Evolutionary conservation across 306 rosid genomes (phyloP).

Genomic region (Herpetospermum pedunculosum): DNA sequence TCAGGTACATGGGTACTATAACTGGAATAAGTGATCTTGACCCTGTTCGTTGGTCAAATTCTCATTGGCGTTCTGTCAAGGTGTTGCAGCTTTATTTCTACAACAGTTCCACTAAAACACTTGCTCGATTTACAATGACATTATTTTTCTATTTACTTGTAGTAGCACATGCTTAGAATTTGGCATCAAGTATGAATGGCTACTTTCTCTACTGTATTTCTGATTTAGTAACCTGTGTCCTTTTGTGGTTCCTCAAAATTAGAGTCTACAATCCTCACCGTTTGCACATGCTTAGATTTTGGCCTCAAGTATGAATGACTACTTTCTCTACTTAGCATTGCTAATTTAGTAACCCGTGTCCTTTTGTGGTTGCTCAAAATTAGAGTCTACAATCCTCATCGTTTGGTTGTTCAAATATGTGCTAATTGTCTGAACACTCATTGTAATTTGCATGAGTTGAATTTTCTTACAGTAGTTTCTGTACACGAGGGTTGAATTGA

Average conservation of each 20-base stretch:
- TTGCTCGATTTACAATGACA: not conserved
- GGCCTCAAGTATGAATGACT: not conserved
- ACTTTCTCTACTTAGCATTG: not conserved
- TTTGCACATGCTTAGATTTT: not conserved
- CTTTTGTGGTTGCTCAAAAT: not conserved
- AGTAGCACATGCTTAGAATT: not conserved
- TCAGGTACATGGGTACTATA: conserved; percentile 90
- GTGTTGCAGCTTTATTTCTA: conserved; percentile 19
- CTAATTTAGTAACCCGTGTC: not conserved
- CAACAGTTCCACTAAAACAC: not conserved
- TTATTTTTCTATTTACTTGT: not conserved
- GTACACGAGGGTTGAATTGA: not conserved
- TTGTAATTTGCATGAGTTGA: not conserved
- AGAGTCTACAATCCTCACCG: no score
- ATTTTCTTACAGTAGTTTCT: not conserved
- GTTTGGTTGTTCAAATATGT: not conserved
- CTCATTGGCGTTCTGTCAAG: conserved; percentile 91
- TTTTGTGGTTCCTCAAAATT: not conserved
- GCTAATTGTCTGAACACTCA: not conserved
- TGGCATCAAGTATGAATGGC: not conserved
- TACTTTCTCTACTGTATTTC: not conserved
- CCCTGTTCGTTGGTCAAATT: conserved; percentile 75
- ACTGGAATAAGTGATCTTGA: conserved; percentile 79
- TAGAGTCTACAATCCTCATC: not conserved
- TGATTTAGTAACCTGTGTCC: not conserved